Evolutionary conservation across 441 rosid species (phyloP).

Genomic region (Breynia disticha): DNA sequence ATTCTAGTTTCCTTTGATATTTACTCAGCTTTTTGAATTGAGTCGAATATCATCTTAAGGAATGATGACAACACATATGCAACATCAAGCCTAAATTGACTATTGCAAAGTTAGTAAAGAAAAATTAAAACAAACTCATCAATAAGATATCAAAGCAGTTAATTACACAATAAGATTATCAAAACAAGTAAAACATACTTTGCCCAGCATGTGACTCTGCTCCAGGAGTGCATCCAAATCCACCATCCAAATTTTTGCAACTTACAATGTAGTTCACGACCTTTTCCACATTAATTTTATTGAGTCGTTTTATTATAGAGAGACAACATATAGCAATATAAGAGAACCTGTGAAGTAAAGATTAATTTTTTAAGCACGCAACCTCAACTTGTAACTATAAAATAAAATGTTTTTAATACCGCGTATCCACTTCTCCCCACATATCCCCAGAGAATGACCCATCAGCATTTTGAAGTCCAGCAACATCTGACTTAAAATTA

Average conservation of each 20-base stretch:
- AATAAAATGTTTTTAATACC: slow-evolving; percentile 23
- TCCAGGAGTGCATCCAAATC: slow-evolving; percentile 86
- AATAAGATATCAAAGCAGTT: background rate
- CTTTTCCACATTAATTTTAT: slow-evolving; percentile 58
- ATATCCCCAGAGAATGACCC: slow-evolving; percentile 88
- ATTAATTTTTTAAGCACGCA: background rate
- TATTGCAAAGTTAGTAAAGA: no score
- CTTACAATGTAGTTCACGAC: slow-evolving; percentile 67
- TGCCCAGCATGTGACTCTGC: slow-evolving; percentile 94
- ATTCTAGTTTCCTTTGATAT: no score
- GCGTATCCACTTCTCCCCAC: slow-evolving; percentile 91
- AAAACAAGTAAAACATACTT: slow-evolving; percentile 37
- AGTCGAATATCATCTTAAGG: no score
- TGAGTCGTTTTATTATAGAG: slow-evolving; percentile 47
- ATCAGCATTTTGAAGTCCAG: slow-evolving; percentile 69
- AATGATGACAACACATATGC: no score
- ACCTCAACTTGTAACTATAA: background rate
- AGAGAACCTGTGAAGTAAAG: slow-evolving; percentile 48
- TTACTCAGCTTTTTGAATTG: no score
- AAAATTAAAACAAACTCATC: background rate
- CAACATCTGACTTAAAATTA: slow-evolving; percentile 44
- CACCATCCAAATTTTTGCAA: slow-evolving; percentile 83
- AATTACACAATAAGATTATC: slow-evolving; percentile 1
- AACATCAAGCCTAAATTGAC: no score
- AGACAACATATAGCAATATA: slow-evolving; percentile 78